These are phyloP conservation scores for Zangia roseola DNA, from an alignment of 768 basidiomycete species.

Conservation along the genomic window DNA sequence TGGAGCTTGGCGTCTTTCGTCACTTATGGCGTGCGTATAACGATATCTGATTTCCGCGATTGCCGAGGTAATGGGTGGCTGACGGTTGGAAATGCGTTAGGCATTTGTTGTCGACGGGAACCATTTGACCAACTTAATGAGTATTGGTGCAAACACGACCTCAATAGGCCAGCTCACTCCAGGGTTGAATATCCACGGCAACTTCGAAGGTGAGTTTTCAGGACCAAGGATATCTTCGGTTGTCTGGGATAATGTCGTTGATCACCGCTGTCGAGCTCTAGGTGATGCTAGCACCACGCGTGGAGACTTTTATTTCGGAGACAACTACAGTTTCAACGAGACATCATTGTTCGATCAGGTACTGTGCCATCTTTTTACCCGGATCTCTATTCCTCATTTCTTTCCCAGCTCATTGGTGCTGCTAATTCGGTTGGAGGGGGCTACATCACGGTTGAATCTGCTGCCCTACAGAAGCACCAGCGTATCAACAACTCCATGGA, in stretches of 20 bases:
- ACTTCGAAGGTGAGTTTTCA: constrained; percentile 19
- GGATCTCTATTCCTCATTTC: background rate
- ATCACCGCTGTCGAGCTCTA: background rate
- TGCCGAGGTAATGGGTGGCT: too few species aligned
- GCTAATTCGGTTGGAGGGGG: constrained; percentile 21
- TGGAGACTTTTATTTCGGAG: constrained; percentile 25
- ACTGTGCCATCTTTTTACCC: background rate
- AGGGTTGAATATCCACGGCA: constrained; percentile 24
- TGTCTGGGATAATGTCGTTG: too few species aligned
- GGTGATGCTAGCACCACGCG: constrained; percentile 27
- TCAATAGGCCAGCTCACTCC: constrained; percentile 9
- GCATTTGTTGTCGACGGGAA: constrained; percentile 27
- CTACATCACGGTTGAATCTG: constrained; percentile 20
- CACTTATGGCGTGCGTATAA: constrained; percentile 19
- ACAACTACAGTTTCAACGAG: constrained; percentile 27
- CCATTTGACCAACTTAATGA: constrained; percentile 27
- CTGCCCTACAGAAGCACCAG: constrained; percentile 16
- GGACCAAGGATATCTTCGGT: background rate
- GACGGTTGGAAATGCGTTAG: constrained; percentile 1
- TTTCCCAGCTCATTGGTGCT: constrained; percentile 12
- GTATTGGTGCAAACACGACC: constrained; percentile 24
- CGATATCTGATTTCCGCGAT: too few species aligned
- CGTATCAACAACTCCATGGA: constrained; percentile 30
- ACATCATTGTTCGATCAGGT: constrained; percentile 24
- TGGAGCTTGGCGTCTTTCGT: constrained; percentile 18